Evolutionary conservation across 306 rosid species (phyloP).

Genomic region (Begonia loranthoides): DNA sequence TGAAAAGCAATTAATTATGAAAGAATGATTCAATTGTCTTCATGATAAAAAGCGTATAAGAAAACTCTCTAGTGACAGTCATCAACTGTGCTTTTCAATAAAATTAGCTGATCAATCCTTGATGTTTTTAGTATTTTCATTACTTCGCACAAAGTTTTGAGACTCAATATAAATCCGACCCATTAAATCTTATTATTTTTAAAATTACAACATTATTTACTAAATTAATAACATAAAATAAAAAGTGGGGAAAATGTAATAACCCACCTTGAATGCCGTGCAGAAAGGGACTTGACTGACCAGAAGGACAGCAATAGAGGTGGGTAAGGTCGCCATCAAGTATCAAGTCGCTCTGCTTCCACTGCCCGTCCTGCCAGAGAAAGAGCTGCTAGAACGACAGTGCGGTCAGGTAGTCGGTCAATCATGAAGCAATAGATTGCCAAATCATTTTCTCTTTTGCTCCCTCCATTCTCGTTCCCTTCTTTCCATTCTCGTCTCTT

Average conservation of each 20-base stretch:
- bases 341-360: conserved; percentile 7
- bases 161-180: too few species aligned
- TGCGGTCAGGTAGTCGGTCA: conserved; percentile 38
- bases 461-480: background rate
- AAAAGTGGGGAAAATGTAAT: conserved; percentile 12
- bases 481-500: too few species aligned
- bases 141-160: too few species aligned
- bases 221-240: too few species aligned
- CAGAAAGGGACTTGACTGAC: conserved; percentile 35
- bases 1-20: conserved; percentile 65
- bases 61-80: conserved; percentile 23
- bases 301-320: conserved; percentile 13
- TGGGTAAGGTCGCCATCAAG: conserved; percentile 31
- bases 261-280: conserved; percentile 63
- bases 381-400: conserved; percentile 9
- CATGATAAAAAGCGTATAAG: conserved; percentile 37
- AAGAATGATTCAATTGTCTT: conserved; percentile 65
- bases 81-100: too few species aligned
- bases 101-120: too few species aligned
- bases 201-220: too few species aligned
- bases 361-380: conserved; percentile 27
- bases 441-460: conserved; percentile 27
- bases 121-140: too few species aligned
- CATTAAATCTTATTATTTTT: too few species aligned
- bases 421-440: conserved; percentile 62